Evolutionary conservation across 129 eudicot species (phyloP), one percentile per base, ranked within the genome.

Genomic region (Flaveria brownii): DNA sequence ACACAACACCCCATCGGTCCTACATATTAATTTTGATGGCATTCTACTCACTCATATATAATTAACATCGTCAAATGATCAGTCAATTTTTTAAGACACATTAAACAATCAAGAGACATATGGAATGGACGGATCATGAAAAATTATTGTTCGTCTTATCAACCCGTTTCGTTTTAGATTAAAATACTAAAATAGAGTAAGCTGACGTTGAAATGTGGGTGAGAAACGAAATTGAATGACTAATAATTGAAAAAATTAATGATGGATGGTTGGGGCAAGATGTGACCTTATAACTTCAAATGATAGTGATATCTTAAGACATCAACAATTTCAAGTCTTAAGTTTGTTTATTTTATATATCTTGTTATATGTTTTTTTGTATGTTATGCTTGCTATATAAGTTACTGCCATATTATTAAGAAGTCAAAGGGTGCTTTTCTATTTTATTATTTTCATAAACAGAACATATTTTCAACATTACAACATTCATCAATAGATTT

Each of bases 141-240:
- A 8, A 45, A 45, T 9, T 45, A 45, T 9, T 45, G 11, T 45
- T 8, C 9, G 50, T 45, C 12, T 45, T 45, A 12, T 47, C 52
- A 47, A 47, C 0, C 5, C 4, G 22, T 20, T 16, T 22, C 11
- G 33, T 22, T 57, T 9, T 22, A 4, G 8, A 60, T 60, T 60
- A 60, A 59, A 59, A 59, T 59, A 22, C 7, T 11, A 22, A 17
- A 59, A 22, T 22, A 1, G 33, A 59, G 2, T 59, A 54, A 23
- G 23, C 57, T 56, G 54, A 70, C 26, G 63, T 70, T 70, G 71
- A 78, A 70, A 78, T 78, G 36, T 20, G 23, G 77, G 50, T 78
- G 62, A 46, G 70, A 70, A 68, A 41, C 64, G 25, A 42, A 55
- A 2, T 49, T 22, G 47, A 23, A 43, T 42, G 15, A 13, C 49